phyloP scores from a whole-genome alignment of 164 flowering plant species.

The Vitis rotundifolia region DNA sequence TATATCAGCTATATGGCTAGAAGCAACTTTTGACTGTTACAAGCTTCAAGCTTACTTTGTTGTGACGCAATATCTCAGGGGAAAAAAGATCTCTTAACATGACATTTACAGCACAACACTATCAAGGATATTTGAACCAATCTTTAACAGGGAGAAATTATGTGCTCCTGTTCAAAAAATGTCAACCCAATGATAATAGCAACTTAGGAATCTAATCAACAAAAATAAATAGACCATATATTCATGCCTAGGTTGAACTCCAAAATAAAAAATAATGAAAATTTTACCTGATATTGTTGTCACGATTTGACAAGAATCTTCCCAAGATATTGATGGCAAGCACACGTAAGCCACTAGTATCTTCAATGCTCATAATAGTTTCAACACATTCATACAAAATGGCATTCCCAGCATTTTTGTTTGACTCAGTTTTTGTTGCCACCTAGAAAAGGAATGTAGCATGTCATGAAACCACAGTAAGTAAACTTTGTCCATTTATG shows the following conservation, averaged over 20 bases:
- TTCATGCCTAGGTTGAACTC: background rate
- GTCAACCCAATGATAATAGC: no score
- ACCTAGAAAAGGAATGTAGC: constrained; percentile 42
- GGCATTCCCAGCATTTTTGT: constrained; percentile 98
- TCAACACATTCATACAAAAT: constrained; percentile 97
- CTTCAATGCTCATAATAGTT: constrained; percentile 96
- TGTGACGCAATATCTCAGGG: no score
- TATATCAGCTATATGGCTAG: no score
- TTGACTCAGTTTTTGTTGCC: constrained; percentile 96
- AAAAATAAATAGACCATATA: no score
- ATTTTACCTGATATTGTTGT: constrained; percentile 93
- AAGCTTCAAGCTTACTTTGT: no score
- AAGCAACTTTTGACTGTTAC: no score
- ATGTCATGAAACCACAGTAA: background rate
- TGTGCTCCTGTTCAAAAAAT: no score
- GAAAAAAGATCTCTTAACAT: background rate
- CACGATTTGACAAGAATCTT: constrained; percentile 96
- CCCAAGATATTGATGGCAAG: constrained; percentile 99
- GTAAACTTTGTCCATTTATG: background rate
- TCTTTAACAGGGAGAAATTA: no score
- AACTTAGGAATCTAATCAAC: no score
- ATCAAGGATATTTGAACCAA: no score
- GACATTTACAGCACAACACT: no score
- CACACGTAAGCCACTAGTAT: constrained; percentile 93
- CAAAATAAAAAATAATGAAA: constrained; percentile 1